A percentile compares a stretch with the other conserved stretches of the same genome.
Evolutionary conservation across 495 filamentous ascomycete genomes (phyloP).

Genomic region (Daldinia caldariorum): DNA sequence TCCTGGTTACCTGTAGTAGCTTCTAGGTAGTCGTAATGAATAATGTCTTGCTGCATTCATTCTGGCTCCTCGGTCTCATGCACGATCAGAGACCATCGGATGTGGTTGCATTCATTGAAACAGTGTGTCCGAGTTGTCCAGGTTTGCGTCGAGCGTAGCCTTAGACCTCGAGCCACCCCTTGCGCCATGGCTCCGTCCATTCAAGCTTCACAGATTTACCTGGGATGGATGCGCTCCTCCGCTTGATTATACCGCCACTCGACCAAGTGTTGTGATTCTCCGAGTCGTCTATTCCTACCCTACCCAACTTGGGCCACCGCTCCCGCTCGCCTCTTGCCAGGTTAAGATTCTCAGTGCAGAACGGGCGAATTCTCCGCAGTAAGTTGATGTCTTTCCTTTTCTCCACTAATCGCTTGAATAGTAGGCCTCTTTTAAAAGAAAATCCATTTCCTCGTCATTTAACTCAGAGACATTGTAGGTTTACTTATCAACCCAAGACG

Average conservation of each 20-base stretch:
- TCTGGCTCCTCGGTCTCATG: conserved; percentile 23
- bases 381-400: conserved; percentile 33
- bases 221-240: conserved; percentile 33
- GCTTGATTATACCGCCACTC: conserved; percentile 40
- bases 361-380: conserved; percentile 24
- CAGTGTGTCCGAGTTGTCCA: conserved; percentile 34
- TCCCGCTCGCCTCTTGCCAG: conserved; percentile 7
- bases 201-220: conserved; percentile 19
- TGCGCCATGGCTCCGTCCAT: conserved; percentile 41
- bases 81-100: conserved; percentile 38
- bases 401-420: conserved; percentile 29
- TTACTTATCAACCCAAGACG: conserved; percentile 27
- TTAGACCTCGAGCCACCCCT: conserved; percentile 39
- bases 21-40: background rate
- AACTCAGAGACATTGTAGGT: conserved; percentile 19
- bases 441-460: conserved; percentile 4
- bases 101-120: conserved; percentile 44
- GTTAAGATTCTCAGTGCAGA: conserved; percentile 23
- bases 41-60: conserved; percentile 12
- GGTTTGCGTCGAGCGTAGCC: conserved; percentile 26
- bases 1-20: conserved; percentile 13
- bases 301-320: conserved; percentile 21
- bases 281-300: conserved; percentile 29
- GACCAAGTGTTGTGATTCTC: conserved; percentile 25
- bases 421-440: conserved; percentile 10